Evolutionary conservation across 805 yeast genomes (phyloP).

Genomic region (Kuraishia hungarica): DNA sequence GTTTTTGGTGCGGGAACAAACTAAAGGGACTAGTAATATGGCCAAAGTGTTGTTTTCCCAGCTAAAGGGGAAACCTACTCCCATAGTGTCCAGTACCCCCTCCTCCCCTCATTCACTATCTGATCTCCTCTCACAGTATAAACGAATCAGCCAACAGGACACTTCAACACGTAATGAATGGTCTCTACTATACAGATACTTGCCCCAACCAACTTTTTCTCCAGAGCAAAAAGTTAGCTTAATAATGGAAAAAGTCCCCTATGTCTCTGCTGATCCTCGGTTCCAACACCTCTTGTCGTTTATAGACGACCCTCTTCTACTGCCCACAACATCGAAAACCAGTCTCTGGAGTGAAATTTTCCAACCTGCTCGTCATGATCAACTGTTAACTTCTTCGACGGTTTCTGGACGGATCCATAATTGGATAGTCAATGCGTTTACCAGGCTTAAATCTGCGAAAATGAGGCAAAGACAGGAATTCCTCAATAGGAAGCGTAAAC

Average conservation of each 20-base stretch:
- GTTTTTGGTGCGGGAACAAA: conserved; percentile 25
- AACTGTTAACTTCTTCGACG: conserved; percentile 24
- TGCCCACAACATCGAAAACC: conserved; percentile 2
- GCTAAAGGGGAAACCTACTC: not conserved
- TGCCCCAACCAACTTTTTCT: not conserved
- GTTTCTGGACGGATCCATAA: conserved; percentile 17
- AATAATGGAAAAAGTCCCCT: conserved; percentile 1
- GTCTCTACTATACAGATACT: not conserved
- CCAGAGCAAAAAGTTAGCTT: conserved; percentile 1
- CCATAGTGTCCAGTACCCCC: not conserved
- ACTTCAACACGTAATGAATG: not conserved
- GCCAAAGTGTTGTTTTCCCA: not conserved
- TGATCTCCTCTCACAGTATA: not conserved
- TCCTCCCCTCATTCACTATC: not conserved
- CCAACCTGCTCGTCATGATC: conserved; percentile 25
- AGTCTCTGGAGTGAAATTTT: conserved; percentile 36
- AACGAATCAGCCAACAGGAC: not conserved
- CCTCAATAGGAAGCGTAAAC: conserved; percentile 13
- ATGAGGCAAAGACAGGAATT: conserved; percentile 16
- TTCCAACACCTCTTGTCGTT: conserved; percentile 4
- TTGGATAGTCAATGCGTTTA: conserved; percentile 36
- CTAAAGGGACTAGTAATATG: conserved; percentile 3
- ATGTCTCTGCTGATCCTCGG: conserved; percentile 2
- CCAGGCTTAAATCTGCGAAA: conserved; percentile 17
- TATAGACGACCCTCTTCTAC: conserved; percentile 7